Base-by-base conservation (phyloP, 108 stramenopile species). In the Nitzschia putrida region DNA sequence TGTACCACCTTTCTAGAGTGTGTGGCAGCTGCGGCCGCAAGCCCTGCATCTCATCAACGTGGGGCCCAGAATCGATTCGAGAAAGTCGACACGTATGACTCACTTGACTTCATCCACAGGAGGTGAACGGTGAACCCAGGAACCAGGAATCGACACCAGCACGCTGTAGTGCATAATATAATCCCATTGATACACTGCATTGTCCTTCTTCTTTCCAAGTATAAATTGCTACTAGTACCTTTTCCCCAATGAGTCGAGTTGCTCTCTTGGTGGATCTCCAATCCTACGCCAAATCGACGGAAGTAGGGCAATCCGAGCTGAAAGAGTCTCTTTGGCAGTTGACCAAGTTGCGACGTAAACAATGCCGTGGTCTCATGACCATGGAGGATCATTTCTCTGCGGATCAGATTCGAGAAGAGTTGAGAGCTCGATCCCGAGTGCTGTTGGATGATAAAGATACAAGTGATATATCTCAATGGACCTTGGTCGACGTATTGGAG, bases 261-360 rank as follows among this genome's bases (percentile, higher is more conserved):
- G 41, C 39, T 2, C 64, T 63, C 42, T 45, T 73, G 55, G 18
- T 18, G 16, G 22, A 58, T 38, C 44, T 73, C 21, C 45, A 64
- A 45, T 54, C 51, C 44, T 73, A 73, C 43, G 25, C 56, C 55
- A 55, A 56, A 11, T 54, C 49, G 21, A 57, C 41, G 18, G 56
- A 57, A 26, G 26, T 29, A 39, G 63, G 57, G 7, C 40, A 65
- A 56, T 26, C 18, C 4, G 44, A 53, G 16, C 64, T 73, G 40
- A 73, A 73, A 65, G 42, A 37, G 20, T 49, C 66, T 50, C 22
- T 59, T 34, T 74, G 73, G 73, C 73, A 74, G n/a, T 39, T 74
- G 18, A 67, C 65, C 41, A 74, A 74, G 59, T 47, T 61, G 9
- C 64, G 72, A 20, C 65, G 73, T 22, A 74, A 74, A 52, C 57